phyloP scores from a whole-genome alignment of 805 yeast genomes.

The Yarrowia hollandica region DNA sequence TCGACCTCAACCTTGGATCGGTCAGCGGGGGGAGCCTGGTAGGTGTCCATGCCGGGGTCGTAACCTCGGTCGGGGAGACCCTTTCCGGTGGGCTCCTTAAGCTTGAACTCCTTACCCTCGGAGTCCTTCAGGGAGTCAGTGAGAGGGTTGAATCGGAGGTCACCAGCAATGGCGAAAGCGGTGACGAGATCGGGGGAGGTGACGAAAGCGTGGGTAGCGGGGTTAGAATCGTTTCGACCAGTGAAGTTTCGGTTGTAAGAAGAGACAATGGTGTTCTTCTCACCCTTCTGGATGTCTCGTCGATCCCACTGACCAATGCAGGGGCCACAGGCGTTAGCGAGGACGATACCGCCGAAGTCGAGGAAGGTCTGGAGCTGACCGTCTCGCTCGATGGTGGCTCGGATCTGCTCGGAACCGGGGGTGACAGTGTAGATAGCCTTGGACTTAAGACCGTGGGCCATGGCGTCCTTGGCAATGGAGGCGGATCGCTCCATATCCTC shows the following conservation, averaged over 20 bases:
- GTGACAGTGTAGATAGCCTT: conserved; percentile 91
- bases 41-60: conserved; percentile 90
- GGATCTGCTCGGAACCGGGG: conserved; percentile 97
- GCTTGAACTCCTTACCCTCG: conserved; percentile 87
- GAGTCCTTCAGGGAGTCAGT: conserved; percentile 85
- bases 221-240: conserved; percentile 97
- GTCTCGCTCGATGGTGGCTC: conserved; percentile 97
- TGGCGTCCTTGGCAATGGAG: conserved; percentile 88
- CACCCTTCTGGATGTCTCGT: conserved; percentile 87
- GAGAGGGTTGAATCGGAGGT: conserved; percentile 92
- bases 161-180: conserved; percentile 94
- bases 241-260: conserved; percentile 98
- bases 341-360: conserved; percentile 88
- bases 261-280: conserved; percentile 93
- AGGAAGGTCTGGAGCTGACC: conserved; percentile 86
- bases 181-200: conserved; percentile 97
- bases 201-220: conserved; percentile 93
- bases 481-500: conserved; percentile 98
- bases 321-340: conserved; percentile 99
- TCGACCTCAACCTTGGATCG: conserved; percentile 71
- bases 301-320: conserved; percentile 99
- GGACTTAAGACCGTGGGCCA: conserved; percentile 83
- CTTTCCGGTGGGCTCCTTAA: conserved; percentile 83
- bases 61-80: conserved; percentile 90
- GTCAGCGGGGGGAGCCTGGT: conserved; percentile 95